Evolutionary conservation across 352 stramenopile genomes (phyloP), one percentile per base, ranked within the genome.

Genomic region (Pythium plurisporium): DNA sequence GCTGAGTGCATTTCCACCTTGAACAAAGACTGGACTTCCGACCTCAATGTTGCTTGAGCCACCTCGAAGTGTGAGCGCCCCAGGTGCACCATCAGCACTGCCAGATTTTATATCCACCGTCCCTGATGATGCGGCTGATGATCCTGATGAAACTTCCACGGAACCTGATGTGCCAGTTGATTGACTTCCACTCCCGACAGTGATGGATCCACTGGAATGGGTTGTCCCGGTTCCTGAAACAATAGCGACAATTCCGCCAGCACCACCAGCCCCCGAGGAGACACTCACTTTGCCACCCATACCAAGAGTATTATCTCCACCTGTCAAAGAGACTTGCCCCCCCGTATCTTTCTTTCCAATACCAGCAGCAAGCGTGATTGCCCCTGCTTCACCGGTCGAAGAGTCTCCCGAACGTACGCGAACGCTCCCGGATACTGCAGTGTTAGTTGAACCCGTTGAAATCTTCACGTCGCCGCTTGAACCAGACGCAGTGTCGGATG

Each of bases 261-360:
- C 34, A 9, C 25, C 30, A 38, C 51, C 59, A 42, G 44, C 42
- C 1, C 70, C 70, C 42, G 67, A 70, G 10, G 33, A 42, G 59
- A 82, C 62, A 20, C 43, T 22, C 44, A 78, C 59, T 38, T 55
- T 51, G 6, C 65, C 73, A 47, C 70, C 76, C 23, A 36, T 67
- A 5, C 50, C 51, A 41, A 22, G 12, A 9, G 9, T 22, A 36
- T 29, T 57, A 2, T 38, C 33, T 4, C 59, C 59, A 17, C 7
- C 58, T 36, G 26, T 23, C 0, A 65, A 6, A 12, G 9, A 12
- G 5, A 59, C 42, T 33, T 31, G 22, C 22, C 49, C 58, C 15
- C 41, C 37, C 2, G 49, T 33, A 15, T 48, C 33, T 10, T 27
- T n/a, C 17, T n/a, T 14, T 2, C 49, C 34, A 26, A 33, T 19